Base-by-base conservation (phyloP, 371 early-diverging fungal genomes). In the Mortierella sp. region DNA sequence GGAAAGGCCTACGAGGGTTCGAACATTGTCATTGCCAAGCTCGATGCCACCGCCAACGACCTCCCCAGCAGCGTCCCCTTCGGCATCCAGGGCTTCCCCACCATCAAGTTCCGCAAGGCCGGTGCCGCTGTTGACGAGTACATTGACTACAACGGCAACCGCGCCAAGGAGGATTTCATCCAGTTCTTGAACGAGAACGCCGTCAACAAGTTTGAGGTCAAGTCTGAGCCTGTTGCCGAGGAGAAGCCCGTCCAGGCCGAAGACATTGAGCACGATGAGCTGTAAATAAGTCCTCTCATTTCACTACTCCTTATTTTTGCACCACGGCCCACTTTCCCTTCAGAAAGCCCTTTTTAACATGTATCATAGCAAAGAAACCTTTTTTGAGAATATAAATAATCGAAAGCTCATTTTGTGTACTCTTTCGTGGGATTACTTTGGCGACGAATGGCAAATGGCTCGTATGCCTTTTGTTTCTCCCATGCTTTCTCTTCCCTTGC, bases 21-120 rank as follows among this genome's bases (percentile, higher is more conserved):
- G 73, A 76, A 90, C 48, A 82, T 95, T 69, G 89, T 94, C 31
- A 95, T 99, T 77, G 96, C 97, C 87, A 98, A 98, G 92, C 91
- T 98, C 93, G 98, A 98, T 79, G 97, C 93, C 83, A 96, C 97
- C 52, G 96, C 93, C 77, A 98, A 98, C 89, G 99, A 99, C 76
- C 79, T 98, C 53, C 98, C 99, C n/a, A 77, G 90, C 31, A 87
- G 85, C 72, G 89, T 89, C 64, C 90, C 89, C 14, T 93, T 96
- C 89, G 85, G 88, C 64, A 79, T 98, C 69, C 77, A 91, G 79
- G 98, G 97, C n/a, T 99, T 97, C 97, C 99, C 98, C 64, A 99
- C 98, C 64, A 89, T 99, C 68, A 95, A 94, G 85, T 90, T 98
- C 79, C 92, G 96, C 91, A 97, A 96, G 91, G 97, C 96, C 53